Evolutionary conservation across 306 rosid species (phyloP).

Genomic region (Fragaria ananassa): DNA sequence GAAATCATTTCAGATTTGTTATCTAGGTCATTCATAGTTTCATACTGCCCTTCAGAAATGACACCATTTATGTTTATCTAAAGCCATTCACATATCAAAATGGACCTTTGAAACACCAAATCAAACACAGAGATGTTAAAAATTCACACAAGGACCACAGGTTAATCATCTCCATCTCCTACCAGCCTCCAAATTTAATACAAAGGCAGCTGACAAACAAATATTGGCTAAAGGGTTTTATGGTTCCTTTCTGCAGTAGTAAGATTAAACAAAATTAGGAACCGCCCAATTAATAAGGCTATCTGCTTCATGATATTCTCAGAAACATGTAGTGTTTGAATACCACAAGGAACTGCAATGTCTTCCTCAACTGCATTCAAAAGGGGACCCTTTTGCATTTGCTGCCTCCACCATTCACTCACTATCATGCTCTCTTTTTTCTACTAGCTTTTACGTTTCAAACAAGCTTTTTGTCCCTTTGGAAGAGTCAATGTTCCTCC

Average conservation of each 20-base stretch:
- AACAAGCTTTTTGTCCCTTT: conserved; percentile 29
- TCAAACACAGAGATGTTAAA: background rate
- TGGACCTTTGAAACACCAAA: conserved; percentile 16
- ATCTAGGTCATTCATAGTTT: background rate
- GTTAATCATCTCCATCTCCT: background rate
- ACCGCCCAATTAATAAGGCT: conserved; percentile 64
- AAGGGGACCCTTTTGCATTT: conserved; percentile 15
- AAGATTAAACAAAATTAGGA: conserved; percentile 31
- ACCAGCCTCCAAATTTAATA: conserved; percentile 3
- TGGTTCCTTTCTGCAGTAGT: background rate
- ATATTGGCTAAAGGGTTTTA: no score
- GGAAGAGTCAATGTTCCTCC: conserved; percentile 2
- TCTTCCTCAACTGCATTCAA: conserved; percentile 1
- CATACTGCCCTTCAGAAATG: background rate
- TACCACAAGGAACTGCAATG: conserved; percentile 24
- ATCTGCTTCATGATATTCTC: conserved; percentile 6
- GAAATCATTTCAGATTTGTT: background rate
- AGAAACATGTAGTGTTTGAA: background rate
- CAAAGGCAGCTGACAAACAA: background rate
- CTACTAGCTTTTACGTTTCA: conserved; percentile 40
- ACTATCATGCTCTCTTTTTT: background rate
- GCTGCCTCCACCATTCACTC: background rate
- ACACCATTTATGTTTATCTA: background rate
- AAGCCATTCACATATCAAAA: background rate
- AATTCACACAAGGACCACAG: background rate